Percentiles rank a stretch among this genome's conserved stretches.
These are phyloP conservation scores for Chaetomidium leptoderma DNA, from an alignment of 495 filamentous ascomycete species.

Conservation along the genomic window DNA sequence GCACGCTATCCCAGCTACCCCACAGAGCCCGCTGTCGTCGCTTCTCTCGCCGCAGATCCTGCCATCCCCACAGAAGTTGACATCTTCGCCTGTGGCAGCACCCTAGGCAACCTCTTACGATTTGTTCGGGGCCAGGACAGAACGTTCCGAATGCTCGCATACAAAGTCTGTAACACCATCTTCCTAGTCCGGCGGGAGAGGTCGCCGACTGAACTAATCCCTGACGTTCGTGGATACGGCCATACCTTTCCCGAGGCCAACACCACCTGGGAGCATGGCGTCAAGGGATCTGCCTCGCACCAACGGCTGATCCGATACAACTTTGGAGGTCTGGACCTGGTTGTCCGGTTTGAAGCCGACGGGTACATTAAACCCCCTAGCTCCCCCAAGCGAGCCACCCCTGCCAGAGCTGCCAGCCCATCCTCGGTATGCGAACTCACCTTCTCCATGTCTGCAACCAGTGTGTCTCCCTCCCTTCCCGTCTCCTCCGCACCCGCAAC, in stretches of 20 bases:
- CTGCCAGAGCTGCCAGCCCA: background rate
- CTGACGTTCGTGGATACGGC: slow-evolving; percentile 54
- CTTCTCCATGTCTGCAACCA: background rate
- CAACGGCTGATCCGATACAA: slow-evolving; percentile 58
- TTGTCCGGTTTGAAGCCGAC: slow-evolving; percentile 60
- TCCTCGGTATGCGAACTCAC: slow-evolving; percentile 13
- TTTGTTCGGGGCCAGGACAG: slow-evolving; percentile 45
- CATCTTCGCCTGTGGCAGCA: slow-evolving; percentile 59
- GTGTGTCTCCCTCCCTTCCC: background rate
- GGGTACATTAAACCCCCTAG: slow-evolving; percentile 42
- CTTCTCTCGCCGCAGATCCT: slow-evolving; percentile 26
- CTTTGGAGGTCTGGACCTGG: slow-evolving; percentile 51
- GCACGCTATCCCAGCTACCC: slow-evolving; percentile 54
- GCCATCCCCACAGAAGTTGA: slow-evolving; percentile 42
- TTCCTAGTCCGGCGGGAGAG: slow-evolving; percentile 60
- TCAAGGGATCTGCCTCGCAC: slow-evolving; percentile 54
- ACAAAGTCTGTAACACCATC: slow-evolving; percentile 56
- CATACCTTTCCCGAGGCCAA: slow-evolving; percentile 62
- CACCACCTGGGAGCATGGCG: slow-evolving; percentile 52
- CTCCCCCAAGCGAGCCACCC: background rate
- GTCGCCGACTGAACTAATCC: slow-evolving; percentile 49
- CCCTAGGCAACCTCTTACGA: slow-evolving; percentile 51
- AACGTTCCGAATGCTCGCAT: slow-evolving; percentile 56
- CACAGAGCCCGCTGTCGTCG: slow-evolving; percentile 52
- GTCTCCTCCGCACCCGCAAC: background rate